Conservation (phyloP, 1,284 basidiomycete species). For the Rhodotorula sp. region DNA sequence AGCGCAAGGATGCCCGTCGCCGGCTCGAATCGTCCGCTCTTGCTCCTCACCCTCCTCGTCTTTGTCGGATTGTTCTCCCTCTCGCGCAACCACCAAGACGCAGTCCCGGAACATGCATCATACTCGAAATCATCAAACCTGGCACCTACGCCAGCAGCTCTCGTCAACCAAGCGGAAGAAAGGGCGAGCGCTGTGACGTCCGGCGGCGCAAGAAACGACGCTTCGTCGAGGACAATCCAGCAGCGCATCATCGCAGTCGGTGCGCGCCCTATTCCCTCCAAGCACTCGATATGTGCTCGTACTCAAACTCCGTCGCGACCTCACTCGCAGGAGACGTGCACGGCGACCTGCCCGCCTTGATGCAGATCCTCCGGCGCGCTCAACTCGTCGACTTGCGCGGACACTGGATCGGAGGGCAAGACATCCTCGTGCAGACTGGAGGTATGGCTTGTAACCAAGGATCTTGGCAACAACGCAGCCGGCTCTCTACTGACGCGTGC, state of each 20-base stretch:
- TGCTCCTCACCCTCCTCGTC: slow-evolving; percentile 8
- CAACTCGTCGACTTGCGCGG: slow-evolving; percentile 26
- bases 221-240: neutral
- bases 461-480: neutral
- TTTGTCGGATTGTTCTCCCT: slow-evolving; percentile 13
- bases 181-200: too few species aligned
- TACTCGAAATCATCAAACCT: neutral
- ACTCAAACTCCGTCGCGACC: neutral
- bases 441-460: slow-evolving; percentile 8
- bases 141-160: neutral
- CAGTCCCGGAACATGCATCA: neutral
- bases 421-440: slow-evolving; percentile 39
- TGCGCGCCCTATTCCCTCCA: neutral
- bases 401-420: slow-evolving; percentile 30
- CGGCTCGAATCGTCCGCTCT: neutral
- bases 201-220: neutral
- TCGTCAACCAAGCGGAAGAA: slow-evolving; percentile 9
- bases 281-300: neutral
- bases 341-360: slow-evolving; percentile 27
- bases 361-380: slow-evolving; percentile 21
- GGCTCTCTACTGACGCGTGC: neutral
- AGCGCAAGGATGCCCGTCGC: neutral
- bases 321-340: slow-evolving; percentile 28
- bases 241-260: slow-evolving; percentile 30
- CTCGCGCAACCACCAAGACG: neutral